Base-by-base conservation (phyloP, 768 basidiomycete genomes). In the Solioccasus polychromus region DNA sequence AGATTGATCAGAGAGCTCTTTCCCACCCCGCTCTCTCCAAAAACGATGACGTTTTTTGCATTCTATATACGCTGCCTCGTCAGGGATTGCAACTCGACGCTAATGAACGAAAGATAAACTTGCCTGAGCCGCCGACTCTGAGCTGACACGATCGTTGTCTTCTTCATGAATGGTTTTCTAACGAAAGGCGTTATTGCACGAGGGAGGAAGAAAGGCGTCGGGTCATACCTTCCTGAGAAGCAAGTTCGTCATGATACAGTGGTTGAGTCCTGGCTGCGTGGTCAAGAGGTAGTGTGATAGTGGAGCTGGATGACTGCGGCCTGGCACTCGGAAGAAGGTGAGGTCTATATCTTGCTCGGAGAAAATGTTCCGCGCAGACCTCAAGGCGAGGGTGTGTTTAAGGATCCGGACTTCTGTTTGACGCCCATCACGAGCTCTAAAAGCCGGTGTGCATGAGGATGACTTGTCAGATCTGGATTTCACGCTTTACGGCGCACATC, bases 1-100 rank as follows among this genome's bases (percentile, higher is more conserved):
- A 76, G 60, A 47, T 74, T 76, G 46, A 76, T 57, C n/a, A 75
- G 48, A 11, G 71, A 72, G 47, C 74, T 76, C 49, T 76, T 75
- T 15, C 69, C 68, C 40, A 64, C 47, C 14, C 74, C 72, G 2
- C 63, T 61, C 41, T 74, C 71, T 15, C 74, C 73, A 42, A 75
- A 75, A 25, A 75, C 20, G 15, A 75, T 47, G 24, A 75, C 35
- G 31, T 74, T 75, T 25, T 49, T 62, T 23, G 14, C 24, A 9
- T 48, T 48, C 62, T 61, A 38, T 12, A n/a, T n/a, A n/a, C n/a
- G 32, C 8, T 17, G 37, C 14, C 46, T 30, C 28, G 50, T 44
- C 26, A 8, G 38, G 26, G 17, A 32, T n/a, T 34, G 30, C 26
- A 31, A 24, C 5, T 35, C 6, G 8, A 9, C 9, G 5, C 14